These are phyloP conservation scores for Aureobasidium sp. DNA, from an alignment of 2,329 filamentous ascomycete genomes.

Conservation along the genomic window DNA sequence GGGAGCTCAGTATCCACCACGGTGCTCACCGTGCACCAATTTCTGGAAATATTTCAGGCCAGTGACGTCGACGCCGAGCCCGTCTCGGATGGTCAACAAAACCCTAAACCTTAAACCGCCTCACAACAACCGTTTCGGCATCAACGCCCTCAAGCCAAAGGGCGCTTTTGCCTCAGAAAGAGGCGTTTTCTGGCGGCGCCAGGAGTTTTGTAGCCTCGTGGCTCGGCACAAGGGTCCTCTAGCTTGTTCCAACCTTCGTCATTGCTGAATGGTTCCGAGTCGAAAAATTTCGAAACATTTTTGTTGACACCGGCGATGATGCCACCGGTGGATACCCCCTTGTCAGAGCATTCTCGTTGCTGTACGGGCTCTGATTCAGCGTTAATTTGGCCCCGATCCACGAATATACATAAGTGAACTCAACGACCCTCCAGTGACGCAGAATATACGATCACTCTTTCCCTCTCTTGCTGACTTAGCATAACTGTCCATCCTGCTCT, in stretches of 20 bases:
- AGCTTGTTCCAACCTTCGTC: constrained; percentile 14
- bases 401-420: constrained; percentile 15
- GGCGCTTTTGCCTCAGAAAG: constrained; percentile 11
- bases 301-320: constrained; percentile 15
- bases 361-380: constrained; percentile 14
- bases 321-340: constrained; percentile 13
- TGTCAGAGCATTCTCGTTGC: constrained; percentile 9
- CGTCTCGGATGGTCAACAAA: constrained; percentile 7
- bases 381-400: constrained; percentile 2
- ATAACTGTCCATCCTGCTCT: background rate
- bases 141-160: constrained; percentile 5
- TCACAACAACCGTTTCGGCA: constrained; percentile 11
- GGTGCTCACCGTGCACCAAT: constrained; percentile 13
- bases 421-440: constrained; percentile 2
- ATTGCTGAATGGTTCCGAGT: constrained; percentile 13
- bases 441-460: background rate
- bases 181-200: background rate
- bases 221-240: constrained; percentile 9
- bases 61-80: constrained; percentile 7
- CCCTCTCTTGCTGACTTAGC: constrained; percentile 10
- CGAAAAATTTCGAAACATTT: constrained; percentile 13
- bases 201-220: constrained; percentile 12
- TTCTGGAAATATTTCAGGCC: background rate
- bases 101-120: constrained; percentile 8
- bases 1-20: constrained; percentile 11